Conservation (phyloP, 2,329 filamentous ascomycete genomes). For the Ophiocordyceps camponoti-floridani region DNA sequence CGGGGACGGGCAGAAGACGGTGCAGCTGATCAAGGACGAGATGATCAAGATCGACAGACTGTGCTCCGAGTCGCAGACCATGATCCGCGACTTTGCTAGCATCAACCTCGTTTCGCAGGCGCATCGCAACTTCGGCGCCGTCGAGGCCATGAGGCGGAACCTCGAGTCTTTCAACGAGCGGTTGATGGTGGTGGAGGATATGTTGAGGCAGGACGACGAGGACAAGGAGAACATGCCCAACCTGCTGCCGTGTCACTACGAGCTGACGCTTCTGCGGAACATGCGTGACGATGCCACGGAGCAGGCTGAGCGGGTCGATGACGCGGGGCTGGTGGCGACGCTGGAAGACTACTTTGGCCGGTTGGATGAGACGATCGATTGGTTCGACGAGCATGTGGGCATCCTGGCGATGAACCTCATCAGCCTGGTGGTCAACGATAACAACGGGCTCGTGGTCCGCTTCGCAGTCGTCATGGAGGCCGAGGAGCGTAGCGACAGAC, state of each 20-base stretch:
- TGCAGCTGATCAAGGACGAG: slow-evolving; percentile 89
- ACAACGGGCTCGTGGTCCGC: slow-evolving; percentile 76
- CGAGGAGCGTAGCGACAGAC: slow-evolving; percentile 90
- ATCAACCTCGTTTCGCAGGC: slow-evolving; percentile 87
- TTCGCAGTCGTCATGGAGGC: slow-evolving; percentile 85
- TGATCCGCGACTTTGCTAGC: slow-evolving; percentile 90
- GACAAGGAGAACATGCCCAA: slow-evolving; percentile 87
- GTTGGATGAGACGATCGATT: slow-evolving; percentile 73
- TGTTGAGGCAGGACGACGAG: slow-evolving; percentile 69
- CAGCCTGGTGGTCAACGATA: slow-evolving; percentile 67
- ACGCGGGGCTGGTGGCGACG: slow-evolving; percentile 59
- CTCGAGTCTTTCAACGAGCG: slow-evolving; percentile 75
- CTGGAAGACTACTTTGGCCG: slow-evolving; percentile 79
- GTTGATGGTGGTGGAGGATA: slow-evolving; percentile 54
- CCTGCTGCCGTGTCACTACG: slow-evolving; percentile 75
- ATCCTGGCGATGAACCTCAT: slow-evolving; percentile 81
- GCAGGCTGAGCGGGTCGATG: slow-evolving; percentile 68
- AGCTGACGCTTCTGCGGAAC: slow-evolving; percentile 78
- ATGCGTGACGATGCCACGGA: slow-evolving; percentile 94
- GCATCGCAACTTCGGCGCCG: slow-evolving; percentile 88
- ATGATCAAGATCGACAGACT: slow-evolving; percentile 97
- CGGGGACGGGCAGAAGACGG: slow-evolving; percentile 75
- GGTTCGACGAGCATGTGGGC: slow-evolving; percentile 91
- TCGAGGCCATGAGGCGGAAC: slow-evolving; percentile 82
- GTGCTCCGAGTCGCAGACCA: slow-evolving; percentile 91